Base-by-base conservation (phyloP, 257 asterid species). In the Nicotiana sylvestris region DNA sequence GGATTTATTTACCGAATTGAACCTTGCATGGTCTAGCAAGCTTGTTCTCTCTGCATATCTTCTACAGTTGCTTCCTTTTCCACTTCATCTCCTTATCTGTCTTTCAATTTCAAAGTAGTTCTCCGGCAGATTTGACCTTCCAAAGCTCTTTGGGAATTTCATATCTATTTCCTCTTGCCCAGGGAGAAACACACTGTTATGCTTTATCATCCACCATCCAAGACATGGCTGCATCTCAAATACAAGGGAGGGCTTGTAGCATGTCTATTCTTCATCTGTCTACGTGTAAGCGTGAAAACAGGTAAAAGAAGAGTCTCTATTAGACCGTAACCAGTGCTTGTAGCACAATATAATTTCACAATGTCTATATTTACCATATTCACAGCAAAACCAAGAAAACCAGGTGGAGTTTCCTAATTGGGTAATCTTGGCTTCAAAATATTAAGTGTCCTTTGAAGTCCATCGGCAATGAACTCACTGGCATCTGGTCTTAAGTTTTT, bases 321-420 rank as follows among this genome's bases (percentile, higher is more conserved):
- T 16, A 95, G 95, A 74, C 88, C 91, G 82, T 80, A 55, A 60
- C 93, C 93, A 69, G 58, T 72, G 56, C 57, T 85, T 21, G 92
- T 83, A 76, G 70, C 78, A 83, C 86, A 67, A 77, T 85, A 86
- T 49, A 92, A 82, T 86, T 88, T 57, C 57, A 66, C 35, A 29
- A 21, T 62, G 77, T 95, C 99, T 43, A 95, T 85, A 16, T 77
- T 81, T 88, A 93, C 49, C 98, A 95, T 90, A 87, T 95, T 95
- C 21, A 95, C 98, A 30, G 98, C 97, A 91, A 92, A 95, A 82
- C 94, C 99, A 79, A 95, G 91, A 91, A 93, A 95, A 3, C 98
- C 98, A 39, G 87, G 81, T n/a, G 96, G 98, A 76, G 88, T 81
- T 83, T 92, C 92, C 74, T 97, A 95, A 81, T 80, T 92, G 35